These are phyloP conservation scores for Suhomyces xylopsoci DNA, from an alignment of 805 yeast genomes.

Conservation along the genomic window DNA sequence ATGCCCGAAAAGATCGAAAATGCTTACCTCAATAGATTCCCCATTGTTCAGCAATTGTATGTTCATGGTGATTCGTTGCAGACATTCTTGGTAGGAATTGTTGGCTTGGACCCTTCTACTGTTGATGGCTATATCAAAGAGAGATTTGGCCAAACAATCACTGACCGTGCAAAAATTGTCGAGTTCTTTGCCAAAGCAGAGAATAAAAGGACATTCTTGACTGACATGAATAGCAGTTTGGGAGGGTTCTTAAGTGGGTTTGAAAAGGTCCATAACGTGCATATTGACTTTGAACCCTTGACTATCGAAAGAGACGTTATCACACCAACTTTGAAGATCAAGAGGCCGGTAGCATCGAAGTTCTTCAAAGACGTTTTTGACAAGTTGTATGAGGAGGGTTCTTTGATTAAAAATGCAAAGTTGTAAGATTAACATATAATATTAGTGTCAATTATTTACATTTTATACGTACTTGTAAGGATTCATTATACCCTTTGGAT, in stretches of 20 bases:
- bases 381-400: constrained; percentile 36
- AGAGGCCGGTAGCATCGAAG: constrained; percentile 37
- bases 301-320: constrained; percentile 57
- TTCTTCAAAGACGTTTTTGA: constrained; percentile 25
- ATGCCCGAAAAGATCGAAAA: constrained; percentile 77
- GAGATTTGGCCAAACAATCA: constrained; percentile 9
- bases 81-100: constrained; percentile 55
- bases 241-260: constrained; percentile 22
- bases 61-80: constrained; percentile 63
- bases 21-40: constrained; percentile 51
- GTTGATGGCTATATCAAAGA: constrained; percentile 8
- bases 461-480: constrained; percentile 83
- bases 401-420: constrained; percentile 13
- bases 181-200: constrained; percentile 14
- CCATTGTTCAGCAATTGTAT: constrained; percentile 51
- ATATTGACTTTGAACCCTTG: constrained; percentile 29
- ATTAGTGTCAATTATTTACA: neutral
- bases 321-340: constrained; percentile 63
- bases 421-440: constrained; percentile 2
- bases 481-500: constrained; percentile 88
- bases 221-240: constrained; percentile 20
- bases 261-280: constrained; percentile 34
- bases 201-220: constrained; percentile 19
- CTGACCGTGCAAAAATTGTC: constrained; percentile 9
- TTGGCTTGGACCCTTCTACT: constrained; percentile 55